Base-by-base conservation (phyloP, 805 yeast species). In the Candida koratica region DNA sequence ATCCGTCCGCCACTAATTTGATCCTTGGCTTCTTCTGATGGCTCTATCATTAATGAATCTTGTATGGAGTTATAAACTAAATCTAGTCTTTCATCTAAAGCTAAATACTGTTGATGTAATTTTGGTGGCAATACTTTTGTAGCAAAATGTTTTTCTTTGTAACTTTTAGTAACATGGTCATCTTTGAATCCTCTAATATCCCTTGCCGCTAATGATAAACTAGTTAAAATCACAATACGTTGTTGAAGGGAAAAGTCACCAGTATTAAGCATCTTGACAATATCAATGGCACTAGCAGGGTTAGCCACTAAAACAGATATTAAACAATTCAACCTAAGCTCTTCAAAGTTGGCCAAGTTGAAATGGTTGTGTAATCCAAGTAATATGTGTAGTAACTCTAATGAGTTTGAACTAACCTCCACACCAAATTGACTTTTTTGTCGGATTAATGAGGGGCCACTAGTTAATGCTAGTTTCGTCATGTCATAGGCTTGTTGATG, bases 241-340 rank as follows among this genome's bases (percentile, higher is more conserved):
- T 81, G 89, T 42, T 84, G 93, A 13, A 93, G 55, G 0, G 95
- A 86, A 43, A 82, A 77, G 50, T 90, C 98, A 0, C 89, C 88
- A 0, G 71, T 66, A 23, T 76, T 61, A 12, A 88, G 60, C 12
- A 80, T 54, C 17, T 64, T 52, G 26, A 74, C 56, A 0, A 79
- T 52, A 17, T 69, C 65, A 1, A 61, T 51, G 0, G 86, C 77
- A 2, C 65, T 47, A 2, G 38, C 36, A 4, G 69, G 63, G 32
- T 67, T 67, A 0, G 79, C 64, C 0, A 73, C 79, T 12, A 84
- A 61, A 1, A 86, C 64, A 2, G 93, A 77, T 5, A 81, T 74
- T 52, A 88, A 48, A 10, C 81, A 67, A 28, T 77, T 73, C n/a
- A 87, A 64, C 37, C 77, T 72, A 63, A 75, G 60, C n/a, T 74